Evolutionary conservation across 2,329 filamentous ascomycete species (phyloP).

Genomic region (Chaetomiaceae sp.): DNA sequence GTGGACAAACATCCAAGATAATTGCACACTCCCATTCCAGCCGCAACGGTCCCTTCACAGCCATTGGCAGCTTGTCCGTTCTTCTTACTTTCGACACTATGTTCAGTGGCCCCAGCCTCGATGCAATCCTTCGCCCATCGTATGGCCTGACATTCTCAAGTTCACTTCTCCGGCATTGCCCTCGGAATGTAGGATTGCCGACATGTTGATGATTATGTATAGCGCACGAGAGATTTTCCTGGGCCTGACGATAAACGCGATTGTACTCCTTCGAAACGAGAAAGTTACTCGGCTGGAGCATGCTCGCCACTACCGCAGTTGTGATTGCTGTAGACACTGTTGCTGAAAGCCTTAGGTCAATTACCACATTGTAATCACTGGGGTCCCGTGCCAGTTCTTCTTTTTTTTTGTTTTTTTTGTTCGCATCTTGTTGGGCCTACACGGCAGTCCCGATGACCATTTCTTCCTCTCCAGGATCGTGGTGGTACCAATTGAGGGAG

Average conservation of each 20-base stretch:
- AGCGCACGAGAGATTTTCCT: conserved; percentile 49
- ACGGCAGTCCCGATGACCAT: no score
- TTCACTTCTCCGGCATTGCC: conserved; percentile 32
- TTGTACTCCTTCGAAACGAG: conserved; percentile 37
- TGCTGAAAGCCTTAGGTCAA: conserved; percentile 38
- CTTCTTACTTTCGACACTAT: conserved; percentile 24
- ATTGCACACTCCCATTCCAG: no score
- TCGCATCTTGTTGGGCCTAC: no score
- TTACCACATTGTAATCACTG: conserved; percentile 47
- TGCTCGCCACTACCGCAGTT: conserved; percentile 39
- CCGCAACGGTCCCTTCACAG: no score
- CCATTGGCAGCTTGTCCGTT: no score
- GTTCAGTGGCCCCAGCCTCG: conserved; percentile 36
- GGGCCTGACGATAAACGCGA: conserved; percentile 37
- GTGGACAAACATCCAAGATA: no score
- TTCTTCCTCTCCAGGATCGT: no score
- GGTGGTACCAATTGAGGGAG: no score
- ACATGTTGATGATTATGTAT: conserved; percentile 44
- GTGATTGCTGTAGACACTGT: conserved; percentile 42
- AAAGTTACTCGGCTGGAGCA: conserved; percentile 39
- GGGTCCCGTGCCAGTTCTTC: conserved; percentile 45
- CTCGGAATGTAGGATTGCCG: conserved; percentile 37
- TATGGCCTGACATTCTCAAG: conserved; percentile 36
- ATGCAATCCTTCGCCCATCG: conserved; percentile 36
- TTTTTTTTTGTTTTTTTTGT: no score